A percentile compares a stretch with the other conserved stretches of the same genome.
Evolutionary conservation across 2,329 filamentous ascomycete genomes (phyloP).

Genomic region (Apiospora phragmitis): DNA sequence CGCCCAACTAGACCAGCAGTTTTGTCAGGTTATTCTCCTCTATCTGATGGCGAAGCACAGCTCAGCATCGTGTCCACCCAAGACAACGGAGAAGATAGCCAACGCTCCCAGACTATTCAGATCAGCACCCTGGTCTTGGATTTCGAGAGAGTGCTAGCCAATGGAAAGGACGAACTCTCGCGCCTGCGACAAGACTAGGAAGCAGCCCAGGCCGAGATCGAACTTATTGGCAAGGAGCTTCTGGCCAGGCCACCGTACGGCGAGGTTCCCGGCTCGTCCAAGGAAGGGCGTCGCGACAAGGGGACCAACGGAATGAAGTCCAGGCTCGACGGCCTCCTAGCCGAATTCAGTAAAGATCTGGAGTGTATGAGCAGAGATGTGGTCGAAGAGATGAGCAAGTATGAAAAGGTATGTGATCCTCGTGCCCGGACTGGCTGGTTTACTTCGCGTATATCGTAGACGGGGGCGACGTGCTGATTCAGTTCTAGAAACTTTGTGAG

Average conservation of each 20-base stretch:
- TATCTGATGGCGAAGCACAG: neutral
- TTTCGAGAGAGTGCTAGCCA: conserved; percentile 15
- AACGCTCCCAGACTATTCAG: conserved; percentile 3
- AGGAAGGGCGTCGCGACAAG: conserved; percentile 1
- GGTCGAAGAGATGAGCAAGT: conserved; percentile 29
- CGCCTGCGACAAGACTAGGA: conserved; percentile 27
- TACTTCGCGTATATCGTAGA: conserved; percentile 24
- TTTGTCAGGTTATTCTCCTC: neutral
- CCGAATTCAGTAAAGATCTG: conserved; percentile 23
- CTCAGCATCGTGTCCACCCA: conserved; percentile 12
- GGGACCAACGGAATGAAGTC: conserved; percentile 23
- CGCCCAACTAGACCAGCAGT: neutral
- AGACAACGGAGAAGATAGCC: neutral
- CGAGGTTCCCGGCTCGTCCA: conserved; percentile 13
- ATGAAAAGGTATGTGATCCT: conserved; percentile 29
- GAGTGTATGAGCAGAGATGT: conserved; percentile 25
- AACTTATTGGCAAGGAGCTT: conserved; percentile 17
- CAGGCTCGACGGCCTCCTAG: conserved; percentile 16
- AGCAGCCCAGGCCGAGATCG: conserved; percentile 25
- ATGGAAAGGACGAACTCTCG: conserved; percentile 20
- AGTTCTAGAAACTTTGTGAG: conserved; percentile 29
- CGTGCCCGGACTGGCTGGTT: conserved; percentile 3
- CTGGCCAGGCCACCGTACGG: neutral
- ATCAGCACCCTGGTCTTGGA: conserved; percentile 15
- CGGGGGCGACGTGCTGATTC: conserved; percentile 28